Percentiles rank a stretch among this genome's conserved stretches.
These are phyloP conservation scores for Colletotrichum destructivum DNA, from an alignment of 2,329 filamentous ascomycete genomes.

Conservation along the genomic window DNA sequence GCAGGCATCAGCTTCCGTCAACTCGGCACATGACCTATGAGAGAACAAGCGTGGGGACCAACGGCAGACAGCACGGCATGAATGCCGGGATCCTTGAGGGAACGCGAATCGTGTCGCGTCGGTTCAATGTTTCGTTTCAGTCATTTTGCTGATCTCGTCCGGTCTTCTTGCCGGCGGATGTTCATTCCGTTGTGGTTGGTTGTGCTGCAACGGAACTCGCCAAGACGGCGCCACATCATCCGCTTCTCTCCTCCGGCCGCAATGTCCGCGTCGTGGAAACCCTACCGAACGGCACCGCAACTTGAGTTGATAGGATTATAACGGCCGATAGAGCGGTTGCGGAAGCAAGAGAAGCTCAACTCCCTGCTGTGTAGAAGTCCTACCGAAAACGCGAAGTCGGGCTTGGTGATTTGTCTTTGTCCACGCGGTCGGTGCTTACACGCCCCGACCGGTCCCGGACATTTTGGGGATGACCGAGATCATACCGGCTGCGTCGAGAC, in stretches of 20 bases:
- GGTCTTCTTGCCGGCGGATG: not conserved
- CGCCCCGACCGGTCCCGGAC: constrained; percentile 34
- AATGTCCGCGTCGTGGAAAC: not conserved
- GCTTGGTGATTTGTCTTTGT: not conserved
- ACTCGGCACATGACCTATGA: not conserved
- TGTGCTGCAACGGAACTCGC: not conserved
- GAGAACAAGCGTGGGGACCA: not conserved
- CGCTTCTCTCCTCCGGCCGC: not conserved
- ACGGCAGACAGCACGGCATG: not conserved
- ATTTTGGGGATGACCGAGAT: constrained; percentile 41
- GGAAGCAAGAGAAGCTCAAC: too few relatives aligned
- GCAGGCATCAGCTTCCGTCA: not conserved
- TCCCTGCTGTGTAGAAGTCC: too few relatives aligned
- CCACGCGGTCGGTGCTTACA: not conserved
- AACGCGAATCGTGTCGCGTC: not conserved
- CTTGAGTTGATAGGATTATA: too few relatives aligned
- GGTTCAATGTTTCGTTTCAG: not conserved
- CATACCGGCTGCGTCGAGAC: constrained; percentile 10
- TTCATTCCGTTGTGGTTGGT: not conserved
- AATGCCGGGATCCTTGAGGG: not conserved
- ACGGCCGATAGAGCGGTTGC: too few relatives aligned
- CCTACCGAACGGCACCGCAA: not conserved
- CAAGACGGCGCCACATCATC: not conserved
- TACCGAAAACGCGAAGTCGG: too few relatives aligned
- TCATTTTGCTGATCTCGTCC: not conserved